phyloP scores from a whole-genome alignment of 352 stramenopile species.

The Plasmopara halstedii region DNA sequence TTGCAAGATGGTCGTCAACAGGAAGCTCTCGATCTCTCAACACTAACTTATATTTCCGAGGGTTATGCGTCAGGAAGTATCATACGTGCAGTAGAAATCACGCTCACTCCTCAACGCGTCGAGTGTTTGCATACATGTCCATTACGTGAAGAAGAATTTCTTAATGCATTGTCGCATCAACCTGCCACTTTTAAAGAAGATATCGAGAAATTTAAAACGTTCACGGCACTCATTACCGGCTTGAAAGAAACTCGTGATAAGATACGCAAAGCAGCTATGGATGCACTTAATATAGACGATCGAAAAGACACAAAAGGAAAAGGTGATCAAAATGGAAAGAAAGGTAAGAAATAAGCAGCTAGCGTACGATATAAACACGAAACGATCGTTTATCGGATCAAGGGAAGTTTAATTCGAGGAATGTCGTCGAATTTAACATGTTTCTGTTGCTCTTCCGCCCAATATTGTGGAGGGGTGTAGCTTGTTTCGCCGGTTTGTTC shows the following conservation, averaged over 20 bases:
- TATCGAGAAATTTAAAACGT: constrained; percentile 69
- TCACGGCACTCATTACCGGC: constrained; percentile 64
- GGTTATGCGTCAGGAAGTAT: constrained; percentile 88
- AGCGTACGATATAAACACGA: too few species aligned
- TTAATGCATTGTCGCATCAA: constrained; percentile 62
- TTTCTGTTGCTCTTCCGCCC: constrained; percentile 34
- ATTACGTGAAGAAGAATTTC: constrained; percentile 83
- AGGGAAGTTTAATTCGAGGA: too few species aligned
- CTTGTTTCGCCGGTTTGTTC: constrained; percentile 35
- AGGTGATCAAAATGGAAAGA: constrained; percentile 65
- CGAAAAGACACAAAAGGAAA: constrained; percentile 50
- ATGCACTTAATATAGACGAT: constrained; percentile 53
- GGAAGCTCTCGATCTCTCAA: constrained; percentile 79
- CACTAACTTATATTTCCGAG: constrained; percentile 86
- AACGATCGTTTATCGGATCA: too few species aligned
- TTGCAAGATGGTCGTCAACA: constrained; percentile 11
- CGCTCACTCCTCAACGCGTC: constrained; percentile 69
- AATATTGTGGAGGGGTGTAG: constrained; percentile 44
- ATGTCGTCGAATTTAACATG: not conserved
- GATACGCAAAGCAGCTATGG: constrained; percentile 47
- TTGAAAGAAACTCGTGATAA: constrained; percentile 68
- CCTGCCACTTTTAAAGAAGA: constrained; percentile 58
- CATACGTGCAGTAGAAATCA: constrained; percentile 60
- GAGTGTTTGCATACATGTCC: constrained; percentile 72
- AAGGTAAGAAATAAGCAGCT: constrained; percentile 31